A percentile compares a stretch with the other conserved stretches of the same genome.
These are phyloP conservation scores for Phanerochaete sordida DNA, from an alignment of 768 basidiomycete genomes.

Conservation along the genomic window DNA sequence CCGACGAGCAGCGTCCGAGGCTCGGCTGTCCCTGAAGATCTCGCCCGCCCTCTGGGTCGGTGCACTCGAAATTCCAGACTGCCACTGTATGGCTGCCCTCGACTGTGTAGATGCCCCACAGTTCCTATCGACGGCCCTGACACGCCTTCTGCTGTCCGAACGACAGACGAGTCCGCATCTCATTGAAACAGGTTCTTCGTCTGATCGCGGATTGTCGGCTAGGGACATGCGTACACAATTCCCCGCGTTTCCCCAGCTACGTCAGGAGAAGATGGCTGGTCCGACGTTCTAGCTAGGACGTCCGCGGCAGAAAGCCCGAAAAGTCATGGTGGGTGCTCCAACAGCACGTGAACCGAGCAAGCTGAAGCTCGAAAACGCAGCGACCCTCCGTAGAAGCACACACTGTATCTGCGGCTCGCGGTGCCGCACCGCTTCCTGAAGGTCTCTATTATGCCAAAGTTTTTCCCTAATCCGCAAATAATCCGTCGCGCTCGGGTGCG, in stretches of 20 bases:
- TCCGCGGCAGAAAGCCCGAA: neutral
- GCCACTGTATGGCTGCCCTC: neutral
- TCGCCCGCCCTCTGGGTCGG: neutral
- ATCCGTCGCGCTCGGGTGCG: neutral
- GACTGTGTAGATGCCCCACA: neutral
- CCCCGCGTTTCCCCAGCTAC: constrained; percentile 2
- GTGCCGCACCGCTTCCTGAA: neutral
- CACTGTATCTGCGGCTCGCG: neutral
- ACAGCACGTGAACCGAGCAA: neutral
- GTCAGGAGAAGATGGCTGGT: neutral
- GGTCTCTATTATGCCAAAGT: neutral
- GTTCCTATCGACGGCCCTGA: neutral
- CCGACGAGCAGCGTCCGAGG: neutral
- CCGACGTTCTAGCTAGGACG: neutral
- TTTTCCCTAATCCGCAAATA: neutral
- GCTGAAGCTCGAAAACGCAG: neutral
- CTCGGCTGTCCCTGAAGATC: neutral
- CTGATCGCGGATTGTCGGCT: neutral
- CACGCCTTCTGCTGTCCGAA: neutral
- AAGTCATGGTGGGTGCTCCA: neutral
- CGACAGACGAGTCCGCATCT: neutral
- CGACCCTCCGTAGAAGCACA: neutral
- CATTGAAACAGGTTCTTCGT: neutral
- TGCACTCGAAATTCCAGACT: neutral
- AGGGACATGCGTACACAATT: neutral